Evolutionary conservation across 1,139 yeast species (phyloP).

Genomic region (Debaryomyces sp.): DNA sequence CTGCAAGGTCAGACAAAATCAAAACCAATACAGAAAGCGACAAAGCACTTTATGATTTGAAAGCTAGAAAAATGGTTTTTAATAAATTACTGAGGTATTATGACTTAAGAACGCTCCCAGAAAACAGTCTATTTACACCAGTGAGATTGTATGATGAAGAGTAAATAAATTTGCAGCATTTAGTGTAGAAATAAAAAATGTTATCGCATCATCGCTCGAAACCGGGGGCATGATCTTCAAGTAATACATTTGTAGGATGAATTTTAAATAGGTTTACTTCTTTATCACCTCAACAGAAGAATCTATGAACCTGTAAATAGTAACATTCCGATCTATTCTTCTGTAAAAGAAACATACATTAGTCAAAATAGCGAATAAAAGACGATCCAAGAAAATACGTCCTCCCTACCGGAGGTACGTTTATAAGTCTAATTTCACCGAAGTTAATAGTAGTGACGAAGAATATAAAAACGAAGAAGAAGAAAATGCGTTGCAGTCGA

Average conservation of each 20-base stretch:
- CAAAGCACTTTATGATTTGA: neutral
- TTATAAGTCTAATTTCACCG: constrained; percentile 55
- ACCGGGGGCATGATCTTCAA: constrained; percentile 1
- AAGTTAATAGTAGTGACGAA: constrained; percentile 35
- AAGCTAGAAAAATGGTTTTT: constrained; percentile 16
- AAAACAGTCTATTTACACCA: constrained; percentile 5
- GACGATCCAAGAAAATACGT: constrained; percentile 79
- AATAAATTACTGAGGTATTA: constrained; percentile 17
- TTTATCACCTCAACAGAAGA: neutral
- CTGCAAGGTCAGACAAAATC: neutral
- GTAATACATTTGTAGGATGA: neutral
- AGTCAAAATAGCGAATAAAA: constrained; percentile 73
- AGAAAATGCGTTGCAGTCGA: constrained; percentile 9
- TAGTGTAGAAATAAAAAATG: constrained; percentile 2
- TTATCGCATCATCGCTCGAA: constrained; percentile 5
- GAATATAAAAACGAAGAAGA: constrained; percentile 32
- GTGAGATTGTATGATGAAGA: constrained; percentile 8
- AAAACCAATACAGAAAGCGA: neutral
- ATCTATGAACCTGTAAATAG: constrained; percentile 1
- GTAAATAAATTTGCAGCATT: constrained; percentile 6
- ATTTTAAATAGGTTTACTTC: neutral
- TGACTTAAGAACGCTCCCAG: constrained; percentile 9
- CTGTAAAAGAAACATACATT: neutral
- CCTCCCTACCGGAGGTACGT: constrained; percentile 79
- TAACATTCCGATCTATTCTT: neutral